Evolutionary conservation across 2,329 filamentous ascomycete species (phyloP), one percentile per base, ranked within the genome.

Genomic region (Shiraia bambusicola): DNA sequence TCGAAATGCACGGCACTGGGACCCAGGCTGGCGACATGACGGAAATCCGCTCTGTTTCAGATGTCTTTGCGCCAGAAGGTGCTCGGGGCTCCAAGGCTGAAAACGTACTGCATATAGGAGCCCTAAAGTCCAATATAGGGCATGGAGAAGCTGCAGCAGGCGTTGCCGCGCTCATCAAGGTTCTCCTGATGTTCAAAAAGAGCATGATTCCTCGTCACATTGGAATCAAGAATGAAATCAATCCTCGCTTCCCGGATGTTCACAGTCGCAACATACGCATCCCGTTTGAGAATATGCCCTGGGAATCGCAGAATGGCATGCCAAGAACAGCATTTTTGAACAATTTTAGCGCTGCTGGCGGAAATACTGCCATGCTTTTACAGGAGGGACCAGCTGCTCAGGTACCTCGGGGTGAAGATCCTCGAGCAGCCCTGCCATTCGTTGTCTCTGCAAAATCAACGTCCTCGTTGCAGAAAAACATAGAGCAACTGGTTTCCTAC

Each of bases 191-290:
- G 53, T 37, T 56, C 24, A 34, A 61, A 52, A 28, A 61, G 51
- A 45, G 45, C 32, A n/a, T 38, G 32, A 28, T 54, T 56, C 38
- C 66, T 54, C 42, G 54, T 28, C 28, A 50, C 51, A 61, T 22
- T 16, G 84, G 84, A 10, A 86, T 88, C 70, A 86, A 86, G 66
- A 74, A 69, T 2, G 71, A 74, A 47, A 80, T 85, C 50, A 85
- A 85, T 65, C 75, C 75, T 52, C 75, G 69, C 1, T 82, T 83
- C 54, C 80, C 81, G 16, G 79, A 84, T 47, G 65, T 85, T 0
- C 69, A 72, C 0, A 69, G 76, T 12, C 74, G 81, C 25, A 80
- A 81, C 28, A 73, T 84, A 28, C 75, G 78, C 53, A 83, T 86
- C 51, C 5, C 39, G 2, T 24, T 28, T 2, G 17, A 29, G 13